Conservation (phyloP, 2,329 filamentous ascomycete species). For the Scedosporium aurantiacum region DNA sequence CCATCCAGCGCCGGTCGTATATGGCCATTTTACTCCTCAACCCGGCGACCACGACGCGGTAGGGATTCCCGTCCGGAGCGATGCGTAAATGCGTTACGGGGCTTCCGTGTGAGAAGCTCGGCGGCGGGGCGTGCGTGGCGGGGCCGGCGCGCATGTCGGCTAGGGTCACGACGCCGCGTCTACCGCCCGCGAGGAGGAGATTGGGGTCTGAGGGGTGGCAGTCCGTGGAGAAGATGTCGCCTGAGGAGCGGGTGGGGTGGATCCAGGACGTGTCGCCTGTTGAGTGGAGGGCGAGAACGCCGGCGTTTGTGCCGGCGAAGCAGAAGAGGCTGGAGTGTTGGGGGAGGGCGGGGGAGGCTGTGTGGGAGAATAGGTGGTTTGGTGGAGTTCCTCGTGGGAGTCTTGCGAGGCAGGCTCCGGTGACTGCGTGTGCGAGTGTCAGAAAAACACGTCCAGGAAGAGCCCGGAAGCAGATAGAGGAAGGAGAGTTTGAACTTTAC, state of each 20-base stretch:
- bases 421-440: not conserved
- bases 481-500: not conserved
- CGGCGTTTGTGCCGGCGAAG: slow-evolving; percentile 7
- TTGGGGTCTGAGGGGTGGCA: slow-evolving; percentile 6
- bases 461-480: not conserved
- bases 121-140: not conserved
- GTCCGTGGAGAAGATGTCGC: slow-evolving; percentile 9
- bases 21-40: slow-evolving; percentile 37
- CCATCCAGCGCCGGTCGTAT: slow-evolving; percentile 45
- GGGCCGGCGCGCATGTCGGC: slow-evolving; percentile 6
- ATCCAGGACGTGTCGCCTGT: not conserved
- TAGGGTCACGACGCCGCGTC: slow-evolving; percentile 6
- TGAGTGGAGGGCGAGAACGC: slow-evolving; percentile 3
- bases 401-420: not conserved
- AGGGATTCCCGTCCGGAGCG: not conserved
- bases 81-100: not conserved
- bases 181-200: slow-evolving; percentile 7
- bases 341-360: slow-evolving; percentile 39
- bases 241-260: slow-evolving; percentile 1
- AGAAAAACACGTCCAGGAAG: not conserved
- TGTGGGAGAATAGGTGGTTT: slow-evolving; percentile 7
- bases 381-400: not conserved
- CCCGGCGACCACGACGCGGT: slow-evolving; percentile 43
- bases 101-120: not conserved
- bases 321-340: slow-evolving; percentile 29